Base-by-base conservation (phyloP, 2,329 filamentous ascomycete species). In the Trichophyton benhamiae region DNA sequence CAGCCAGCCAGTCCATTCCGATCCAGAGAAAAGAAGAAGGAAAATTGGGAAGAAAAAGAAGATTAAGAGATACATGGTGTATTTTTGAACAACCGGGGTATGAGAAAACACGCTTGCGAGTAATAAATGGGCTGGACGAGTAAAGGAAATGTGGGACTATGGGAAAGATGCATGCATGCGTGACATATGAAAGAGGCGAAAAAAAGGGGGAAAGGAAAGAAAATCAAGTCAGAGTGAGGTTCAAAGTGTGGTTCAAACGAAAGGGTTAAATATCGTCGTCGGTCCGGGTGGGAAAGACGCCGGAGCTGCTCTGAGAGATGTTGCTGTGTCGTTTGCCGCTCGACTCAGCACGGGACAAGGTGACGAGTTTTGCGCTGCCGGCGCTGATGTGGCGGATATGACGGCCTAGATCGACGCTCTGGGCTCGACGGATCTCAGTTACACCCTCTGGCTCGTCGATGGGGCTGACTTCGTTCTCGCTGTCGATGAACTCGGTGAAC, bases 321-420 rank as follows among this genome's bases (percentile, higher is more conserved):
- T 49, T 25, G 38, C 64, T 66, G 30, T 58, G 42, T 42, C 63
- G 53, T 46, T 76, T 79, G 48, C 33, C 33, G 33, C 33, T 38
- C 33, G 72, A 75, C 64, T 48, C 44, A 3, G 44, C 44, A 1
- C 44, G 44, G 17, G n/a, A 48, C 85, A 91, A 79, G 58, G 91
- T 85, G 58, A 94, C 76, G 59, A 92, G 74, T 72, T 84, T 87
- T 9, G 88, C 88, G 69, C 87, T 91, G 58, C 88, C 88, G 52
- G 87, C 87, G 68, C 87, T 91, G 68, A 91, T 85, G 65, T 87
- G 87, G 60, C 86, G 81, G 20, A 78, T 82, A 67, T 91, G 87
- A 67, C 79, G 83, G 62, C 83, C 82, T 58, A 87, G 78, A 63
- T 87, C 83, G 62, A 92, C 78, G 72, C 87, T 92, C 59, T 80